Conservation (phyloP, 768 basidiomycete species). For the Podaxis sp. region DNA sequence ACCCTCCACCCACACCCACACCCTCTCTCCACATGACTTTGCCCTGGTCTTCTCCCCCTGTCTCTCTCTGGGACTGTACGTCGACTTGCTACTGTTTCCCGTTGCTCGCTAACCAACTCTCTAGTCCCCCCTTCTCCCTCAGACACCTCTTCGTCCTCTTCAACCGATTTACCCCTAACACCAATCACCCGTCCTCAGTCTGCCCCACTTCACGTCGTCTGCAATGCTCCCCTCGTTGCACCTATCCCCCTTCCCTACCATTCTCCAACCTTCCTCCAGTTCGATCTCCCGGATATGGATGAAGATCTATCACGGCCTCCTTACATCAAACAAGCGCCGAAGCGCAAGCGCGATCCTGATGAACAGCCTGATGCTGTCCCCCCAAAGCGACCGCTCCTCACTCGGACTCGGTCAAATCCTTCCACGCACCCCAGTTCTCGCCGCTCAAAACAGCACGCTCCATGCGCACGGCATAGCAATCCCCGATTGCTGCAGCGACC, state of each 20-base stretch:
- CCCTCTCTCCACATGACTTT: not conserved
- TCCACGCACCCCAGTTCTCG: not conserved
- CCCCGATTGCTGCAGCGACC: conserved; percentile 8
- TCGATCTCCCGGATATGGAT: conserved; percentile 63
- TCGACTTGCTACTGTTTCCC: conserved; percentile 9
- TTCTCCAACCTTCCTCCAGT: conserved; percentile 67
- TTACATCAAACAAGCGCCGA: conserved; percentile 34
- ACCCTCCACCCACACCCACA: not conserved
- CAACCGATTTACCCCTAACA: conserved; percentile 17
- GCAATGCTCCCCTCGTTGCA: conserved; percentile 66
- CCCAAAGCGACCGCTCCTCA: conserved; percentile 34
- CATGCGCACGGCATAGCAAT: conserved; percentile 9
- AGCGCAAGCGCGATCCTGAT: conserved; percentile 38
- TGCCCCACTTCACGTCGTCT: conserved; percentile 45
- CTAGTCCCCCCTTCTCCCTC: conserved; percentile 45
- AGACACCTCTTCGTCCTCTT: conserved; percentile 26
- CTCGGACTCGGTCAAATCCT: conserved; percentile 3
- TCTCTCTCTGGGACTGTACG: not conserved
- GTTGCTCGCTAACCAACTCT: conserved; percentile 9
- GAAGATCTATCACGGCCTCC: conserved; percentile 71
- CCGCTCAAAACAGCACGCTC: conserved; percentile 8
- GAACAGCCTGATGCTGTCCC: conserved; percentile 16
- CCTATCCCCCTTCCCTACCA: conserved; percentile 70
- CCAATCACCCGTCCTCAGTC: conserved; percentile 24
- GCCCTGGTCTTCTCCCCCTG: not conserved